A percentile compares a stretch with the other conserved stretches of the same genome.
Evolutionary conservation across 2,329 filamentous ascomycete species (phyloP).

Genomic region (Fusarium secorum): DNA sequence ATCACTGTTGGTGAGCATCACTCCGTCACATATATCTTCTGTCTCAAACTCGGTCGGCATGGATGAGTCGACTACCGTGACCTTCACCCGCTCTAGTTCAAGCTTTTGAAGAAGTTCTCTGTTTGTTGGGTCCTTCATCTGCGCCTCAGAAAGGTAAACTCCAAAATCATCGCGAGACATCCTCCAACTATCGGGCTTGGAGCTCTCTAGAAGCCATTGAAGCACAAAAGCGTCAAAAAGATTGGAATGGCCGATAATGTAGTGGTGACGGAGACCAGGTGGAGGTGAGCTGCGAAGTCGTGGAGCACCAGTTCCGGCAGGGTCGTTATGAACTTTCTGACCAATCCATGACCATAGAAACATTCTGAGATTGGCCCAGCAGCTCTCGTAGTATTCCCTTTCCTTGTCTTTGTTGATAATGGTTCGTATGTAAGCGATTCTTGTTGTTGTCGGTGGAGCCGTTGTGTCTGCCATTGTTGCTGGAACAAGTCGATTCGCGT

Average conservation of each 20-base stretch:
- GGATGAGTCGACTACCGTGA: neutral
- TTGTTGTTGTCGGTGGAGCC: neutral
- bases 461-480: neutral
- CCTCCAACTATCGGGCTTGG: neutral
- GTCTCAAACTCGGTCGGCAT: neutral
- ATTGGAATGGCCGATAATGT: neutral
- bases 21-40: neutral
- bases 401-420: neutral
- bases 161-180: neutral
- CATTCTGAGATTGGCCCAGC: neutral
- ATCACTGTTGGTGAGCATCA: neutral
- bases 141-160: neutral
- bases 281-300: neutral
- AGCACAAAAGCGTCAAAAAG: neutral
- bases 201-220: neutral
- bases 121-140: neutral
- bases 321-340: neutral
- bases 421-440: neutral
- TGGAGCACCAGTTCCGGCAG: neutral
- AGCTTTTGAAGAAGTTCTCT: neutral
- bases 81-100: neutral
- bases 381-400: neutral
- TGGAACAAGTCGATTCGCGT: fast-evolving
- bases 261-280: neutral
- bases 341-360: neutral